A percentile compares a stretch with the other conserved stretches of the same genome.
Evolutionary conservation across 345 rosid genomes (phyloP).

Genomic region (Bruguiera sexangula): DNA sequence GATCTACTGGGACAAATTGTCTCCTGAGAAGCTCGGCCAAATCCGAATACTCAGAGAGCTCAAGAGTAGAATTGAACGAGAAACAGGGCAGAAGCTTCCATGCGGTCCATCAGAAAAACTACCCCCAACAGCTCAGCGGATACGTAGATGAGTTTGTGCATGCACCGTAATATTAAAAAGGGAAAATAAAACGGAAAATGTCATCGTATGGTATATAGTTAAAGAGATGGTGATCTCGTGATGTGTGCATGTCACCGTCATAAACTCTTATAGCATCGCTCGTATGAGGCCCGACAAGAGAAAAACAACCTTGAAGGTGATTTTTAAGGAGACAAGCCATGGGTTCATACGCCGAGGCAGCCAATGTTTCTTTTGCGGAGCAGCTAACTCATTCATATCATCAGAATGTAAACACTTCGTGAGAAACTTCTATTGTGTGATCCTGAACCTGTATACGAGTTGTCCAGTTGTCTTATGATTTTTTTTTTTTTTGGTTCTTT

Average conservation of each 20-base stretch:
- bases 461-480: too few relatives aligned
- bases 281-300: not conserved
- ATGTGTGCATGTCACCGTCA: not conserved
- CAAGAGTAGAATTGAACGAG: constrained; percentile 53
- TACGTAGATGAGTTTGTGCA: constrained; percentile 17
- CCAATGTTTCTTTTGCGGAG: too few relatives aligned
- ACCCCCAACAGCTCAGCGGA: constrained; percentile 62
- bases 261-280: not conserved
- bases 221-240: not conserved
- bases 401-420: too few relatives aligned
- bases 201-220: not conserved
- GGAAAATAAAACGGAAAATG: not conserved
- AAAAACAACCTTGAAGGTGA: too few relatives aligned
- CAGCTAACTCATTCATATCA: too few relatives aligned
- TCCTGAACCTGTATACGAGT: too few relatives aligned
- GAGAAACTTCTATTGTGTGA: too few relatives aligned
- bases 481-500: too few relatives aligned
- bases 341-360: too few relatives aligned
- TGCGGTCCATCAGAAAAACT: constrained; percentile 67
- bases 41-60: constrained; percentile 76
- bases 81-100: constrained; percentile 68
- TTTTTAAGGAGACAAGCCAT: too few relatives aligned
- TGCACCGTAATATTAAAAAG: not conserved
- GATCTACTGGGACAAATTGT: constrained; percentile 78
- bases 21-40: constrained; percentile 77